phyloP scores from a whole-genome alignment of 352 stramenopile genomes.

The Phytopythium delawarense region DNA sequence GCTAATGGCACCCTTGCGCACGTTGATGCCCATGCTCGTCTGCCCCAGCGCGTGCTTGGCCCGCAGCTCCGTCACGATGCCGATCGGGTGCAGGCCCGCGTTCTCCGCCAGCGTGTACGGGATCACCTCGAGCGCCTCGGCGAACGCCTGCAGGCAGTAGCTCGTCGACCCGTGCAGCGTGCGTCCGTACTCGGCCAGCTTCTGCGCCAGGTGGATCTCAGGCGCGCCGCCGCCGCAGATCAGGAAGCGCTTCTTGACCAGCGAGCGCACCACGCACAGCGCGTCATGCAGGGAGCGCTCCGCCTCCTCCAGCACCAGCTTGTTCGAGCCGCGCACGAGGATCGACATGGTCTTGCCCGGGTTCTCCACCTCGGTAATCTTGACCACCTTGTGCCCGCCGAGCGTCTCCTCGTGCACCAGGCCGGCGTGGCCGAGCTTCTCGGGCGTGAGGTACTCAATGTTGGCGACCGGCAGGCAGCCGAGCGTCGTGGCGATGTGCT shows the following conservation, averaged over 20 bases:
- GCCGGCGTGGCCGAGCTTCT: slow-evolving; percentile 95
- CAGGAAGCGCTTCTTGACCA: slow-evolving; percentile 99
- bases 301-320: slow-evolving; percentile 97
- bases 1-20: slow-evolving; percentile 93
- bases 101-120: slow-evolving; percentile 99
- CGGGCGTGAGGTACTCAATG: slow-evolving; percentile 95
- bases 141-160: slow-evolving; percentile 97
- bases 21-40: slow-evolving; percentile 95
- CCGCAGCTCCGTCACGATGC: slow-evolving; percentile 97
- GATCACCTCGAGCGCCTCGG: slow-evolving; percentile 97
- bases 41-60: slow-evolving; percentile 92
- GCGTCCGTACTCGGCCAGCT: slow-evolving; percentile 91
- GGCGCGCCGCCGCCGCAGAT: slow-evolving; percentile 97
- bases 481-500: slow-evolving; percentile 98
- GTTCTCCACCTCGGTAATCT: slow-evolving; percentile 97
- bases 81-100: slow-evolving; percentile 97
- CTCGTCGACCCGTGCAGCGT: slow-evolving; percentile 93
- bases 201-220: slow-evolving; percentile 96
- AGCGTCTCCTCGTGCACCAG: slow-evolving; percentile 96
- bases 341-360: slow-evolving; percentile 97
- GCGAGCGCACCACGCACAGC: slow-evolving; percentile 95
- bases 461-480: slow-evolving; percentile 97
- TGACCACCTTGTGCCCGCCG: slow-evolving; percentile 96
- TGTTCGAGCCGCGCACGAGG: slow-evolving; percentile 97
- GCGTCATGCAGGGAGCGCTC: slow-evolving; percentile 98